Percentiles rank a stretch among this genome's conserved stretches.
Evolutionary conservation across 2,329 filamentous ascomycete genomes (phyloP).

Genomic region (Saccharata proteae): DNA sequence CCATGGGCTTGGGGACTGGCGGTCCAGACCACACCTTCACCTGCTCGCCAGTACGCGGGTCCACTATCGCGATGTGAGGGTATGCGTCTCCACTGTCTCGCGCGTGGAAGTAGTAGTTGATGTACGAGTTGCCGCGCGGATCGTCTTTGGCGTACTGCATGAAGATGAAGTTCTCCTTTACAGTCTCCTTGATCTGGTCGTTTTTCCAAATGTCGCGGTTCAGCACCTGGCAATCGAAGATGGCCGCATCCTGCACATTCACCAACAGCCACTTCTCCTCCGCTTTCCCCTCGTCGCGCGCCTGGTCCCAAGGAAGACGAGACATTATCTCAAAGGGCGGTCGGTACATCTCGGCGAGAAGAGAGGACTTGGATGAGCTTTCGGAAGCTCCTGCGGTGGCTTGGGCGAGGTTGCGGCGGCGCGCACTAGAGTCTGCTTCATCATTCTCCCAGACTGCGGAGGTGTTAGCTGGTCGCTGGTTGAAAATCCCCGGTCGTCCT

Average conservation of each 20-base stretch:
- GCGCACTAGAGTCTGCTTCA: conserved; percentile 32
- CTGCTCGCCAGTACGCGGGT: conserved; percentile 90
- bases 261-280: conserved; percentile 89
- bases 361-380: conserved; percentile 55
- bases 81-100: conserved; percentile 81
- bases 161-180: conserved; percentile 90
- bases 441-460: conserved; percentile 48
- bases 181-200: conserved; percentile 59
- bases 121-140: conserved; percentile 62
- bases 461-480: conserved; percentile 42
- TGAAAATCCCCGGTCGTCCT: conserved; percentile 52
- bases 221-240: conserved; percentile 88
- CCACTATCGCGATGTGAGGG: conserved; percentile 90
- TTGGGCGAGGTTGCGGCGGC: conserved; percentile 42
- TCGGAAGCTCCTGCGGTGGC: conserved; percentile 56
- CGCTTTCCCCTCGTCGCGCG: conserved; percentile 73
- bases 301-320: conserved; percentile 67
- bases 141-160: conserved; percentile 88
- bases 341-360: conserved; percentile 82
- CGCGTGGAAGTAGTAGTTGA: conserved; percentile 77
- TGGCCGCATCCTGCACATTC: conserved; percentile 84
- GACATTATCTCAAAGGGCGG: conserved; percentile 87
- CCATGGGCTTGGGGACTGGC: conserved; percentile 60
- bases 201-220: conserved; percentile 98
- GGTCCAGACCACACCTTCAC: conserved; percentile 90